Evolutionary conservation across 2,329 filamentous ascomycete genomes (phyloP), one percentile per base, ranked within the genome.

Genomic region (Aspergillus calidoustus): DNA sequence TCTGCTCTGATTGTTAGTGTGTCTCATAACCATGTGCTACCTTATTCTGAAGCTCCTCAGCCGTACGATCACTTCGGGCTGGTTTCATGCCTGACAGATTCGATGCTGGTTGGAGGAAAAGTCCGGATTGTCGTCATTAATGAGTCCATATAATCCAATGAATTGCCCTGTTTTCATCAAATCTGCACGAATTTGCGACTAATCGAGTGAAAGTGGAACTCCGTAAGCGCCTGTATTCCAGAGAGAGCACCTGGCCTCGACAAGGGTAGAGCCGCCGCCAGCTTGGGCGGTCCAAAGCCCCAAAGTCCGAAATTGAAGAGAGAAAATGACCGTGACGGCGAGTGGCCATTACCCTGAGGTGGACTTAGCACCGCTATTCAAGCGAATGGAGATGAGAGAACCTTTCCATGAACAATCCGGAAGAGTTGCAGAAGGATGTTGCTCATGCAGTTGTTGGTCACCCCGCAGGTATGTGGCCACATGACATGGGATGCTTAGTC

Each of bases 161-260:
- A 67, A 64, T 68, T 67, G 61, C 61, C 57, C 62, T 46, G 54
- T 58, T 65, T 54, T 56, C 49, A 28, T 13, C 62, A 59, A 63
- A 49, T 48, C 61, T 59, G 55, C 57, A 62, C 51, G 46, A 50
- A 50, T 56, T 48, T 55, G 61, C 53, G 48, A 63, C 48, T 51
- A 61, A 49, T 50, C 22, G 63, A 68, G 54, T 62, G 59, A 64
- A 56, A 69, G 71, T 69, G 70, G 66, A 70, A 70, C 69, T 64
- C 64, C 62, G 65, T 76, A 75, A 75, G 74, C 74, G 74, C 74
- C 73, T 63, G 64, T 68, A 64, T 62, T 67, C 59, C 67, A 66
- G 65, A 66, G 50, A 68, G 65, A 76, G 73, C 71, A 72, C 69
- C 68, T 75, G 68, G 69, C 66, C 67, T 65, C 68, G 65, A 68